Conservation (phyloP, 1,284 basidiomycete species). For the Malassezia cuniculi region DNA sequence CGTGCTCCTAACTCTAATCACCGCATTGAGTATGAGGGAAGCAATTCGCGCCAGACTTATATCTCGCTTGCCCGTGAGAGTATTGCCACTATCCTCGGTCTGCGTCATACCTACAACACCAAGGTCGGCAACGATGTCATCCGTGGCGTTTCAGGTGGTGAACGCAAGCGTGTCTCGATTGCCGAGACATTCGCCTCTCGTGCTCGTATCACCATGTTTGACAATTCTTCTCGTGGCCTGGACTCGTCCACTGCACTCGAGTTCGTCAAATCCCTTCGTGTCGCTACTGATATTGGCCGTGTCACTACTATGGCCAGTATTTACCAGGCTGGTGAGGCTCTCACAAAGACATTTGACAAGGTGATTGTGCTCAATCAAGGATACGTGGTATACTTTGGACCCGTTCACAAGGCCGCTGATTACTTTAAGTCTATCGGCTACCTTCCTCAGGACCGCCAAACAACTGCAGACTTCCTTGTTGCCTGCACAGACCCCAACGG, state of each 20-base stretch:
- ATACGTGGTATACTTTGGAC: constrained; percentile 38
- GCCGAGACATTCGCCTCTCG: constrained; percentile 44
- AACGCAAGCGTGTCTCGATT: constrained; percentile 29
- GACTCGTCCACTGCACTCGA: constrained; percentile 28
- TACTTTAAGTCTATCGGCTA: constrained; percentile 44
- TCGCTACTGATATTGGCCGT: constrained; percentile 18
- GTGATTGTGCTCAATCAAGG: constrained; percentile 42
- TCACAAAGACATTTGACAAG: constrained; percentile 53
- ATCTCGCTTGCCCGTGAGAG: constrained; percentile 20
- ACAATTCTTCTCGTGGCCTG: constrained; percentile 26
- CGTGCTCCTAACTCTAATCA: constrained; percentile 21
- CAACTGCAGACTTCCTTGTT: constrained; percentile 47
- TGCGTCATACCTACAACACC: constrained; percentile 28
- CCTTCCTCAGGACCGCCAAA: constrained; percentile 53
- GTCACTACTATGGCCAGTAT: constrained; percentile 18
- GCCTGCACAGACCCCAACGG: constrained; percentile 32
- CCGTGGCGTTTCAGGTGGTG: constrained; percentile 47
- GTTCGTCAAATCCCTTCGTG: constrained; percentile 24
- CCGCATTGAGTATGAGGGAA: constrained; percentile 12
- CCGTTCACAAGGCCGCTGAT: constrained; percentile 22
- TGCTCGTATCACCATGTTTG: constrained; percentile 23
- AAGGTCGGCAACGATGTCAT: constrained; percentile 42
- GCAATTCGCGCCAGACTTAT: too few relatives aligned
- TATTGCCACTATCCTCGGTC: constrained; percentile 21
- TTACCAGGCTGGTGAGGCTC: constrained; percentile 39